These are phyloP conservation scores for Oenanthe javanica DNA, from an alignment of 140 eudicot species.

Conservation along the genomic window DNA sequence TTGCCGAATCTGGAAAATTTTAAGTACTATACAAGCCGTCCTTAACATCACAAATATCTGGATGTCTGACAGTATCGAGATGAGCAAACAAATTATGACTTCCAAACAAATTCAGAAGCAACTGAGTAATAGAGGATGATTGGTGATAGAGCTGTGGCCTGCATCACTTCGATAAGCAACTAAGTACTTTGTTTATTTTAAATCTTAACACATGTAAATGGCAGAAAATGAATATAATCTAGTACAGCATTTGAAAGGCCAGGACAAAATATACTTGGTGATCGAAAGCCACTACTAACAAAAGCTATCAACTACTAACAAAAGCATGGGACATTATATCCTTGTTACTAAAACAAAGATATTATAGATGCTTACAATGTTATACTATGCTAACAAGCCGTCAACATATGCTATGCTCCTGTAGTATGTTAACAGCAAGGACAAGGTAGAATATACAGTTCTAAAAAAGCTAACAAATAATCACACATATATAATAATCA, in stretches of 20 bases:
- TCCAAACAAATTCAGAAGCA: constrained; percentile 1
- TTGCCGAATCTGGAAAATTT: background rate
- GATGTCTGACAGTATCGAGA: background rate
- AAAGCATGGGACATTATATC: background rate
- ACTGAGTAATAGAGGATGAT: background rate
- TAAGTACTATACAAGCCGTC: background rate
- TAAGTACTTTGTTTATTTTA: background rate
- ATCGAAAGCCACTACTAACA: background rate
- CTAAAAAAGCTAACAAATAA: background rate
- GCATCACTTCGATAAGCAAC: background rate
- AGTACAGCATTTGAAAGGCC: background rate
- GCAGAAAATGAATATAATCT: background rate
- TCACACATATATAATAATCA: background rate
- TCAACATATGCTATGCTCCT: background rate
- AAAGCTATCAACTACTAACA: background rate
- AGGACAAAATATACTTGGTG: background rate
- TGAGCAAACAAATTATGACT: background rate
- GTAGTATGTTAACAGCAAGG: background rate
- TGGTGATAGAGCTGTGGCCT: background rate
- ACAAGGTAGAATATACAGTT: background rate
- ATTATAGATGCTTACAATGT: background rate
- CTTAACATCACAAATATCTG: background rate
- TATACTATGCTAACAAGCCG: background rate
- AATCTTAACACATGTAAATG: background rate
- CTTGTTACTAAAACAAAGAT: background rate